These are phyloP conservation scores for Podospora anserina DNA, from an alignment of 495 filamentous ascomycete genomes.

Conservation along the genomic window DNA sequence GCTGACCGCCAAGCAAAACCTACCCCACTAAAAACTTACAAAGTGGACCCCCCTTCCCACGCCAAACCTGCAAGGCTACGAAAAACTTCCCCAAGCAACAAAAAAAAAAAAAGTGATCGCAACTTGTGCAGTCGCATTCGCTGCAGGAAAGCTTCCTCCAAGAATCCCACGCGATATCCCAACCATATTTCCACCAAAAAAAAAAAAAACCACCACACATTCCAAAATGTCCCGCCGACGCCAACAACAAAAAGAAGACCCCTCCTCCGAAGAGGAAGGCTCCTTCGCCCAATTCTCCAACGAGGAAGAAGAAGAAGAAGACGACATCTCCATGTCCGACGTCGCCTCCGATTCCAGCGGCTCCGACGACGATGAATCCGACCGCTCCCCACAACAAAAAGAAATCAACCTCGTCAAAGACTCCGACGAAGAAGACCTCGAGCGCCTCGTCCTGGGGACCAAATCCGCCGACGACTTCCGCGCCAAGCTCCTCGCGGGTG, in stretches of 20 bases:
- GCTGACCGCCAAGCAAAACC: conserved; percentile 12
- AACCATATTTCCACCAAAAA: neutral
- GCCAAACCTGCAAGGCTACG: conserved; percentile 29
- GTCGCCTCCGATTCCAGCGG: conserved; percentile 16
- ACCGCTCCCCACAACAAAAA: conserved; percentile 1
- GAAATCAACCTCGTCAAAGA: conserved; percentile 58
- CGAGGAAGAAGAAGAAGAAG: conserved; percentile 37
- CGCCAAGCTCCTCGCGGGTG: conserved; percentile 56
- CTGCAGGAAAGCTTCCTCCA: neutral
- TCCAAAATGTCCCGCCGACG: conserved; percentile 18
- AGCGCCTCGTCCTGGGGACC: conserved; percentile 82
- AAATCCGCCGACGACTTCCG: conserved; percentile 63
- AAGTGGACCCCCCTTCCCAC: conserved; percentile 8
- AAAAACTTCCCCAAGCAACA: neutral
- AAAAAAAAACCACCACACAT: neutral
- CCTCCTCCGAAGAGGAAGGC: conserved; percentile 28
- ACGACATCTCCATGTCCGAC: conserved; percentile 26
- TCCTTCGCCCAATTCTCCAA: conserved; percentile 32
- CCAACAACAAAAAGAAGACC: conserved; percentile 20
- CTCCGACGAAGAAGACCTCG: conserved; percentile 75
- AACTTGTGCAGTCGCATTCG: conserved; percentile 2
- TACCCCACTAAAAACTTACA: neutral
- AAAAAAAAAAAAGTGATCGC: conserved; percentile 33
- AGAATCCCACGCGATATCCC: neutral
- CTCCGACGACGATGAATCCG: conserved; percentile 17